phyloP scores from a whole-genome alignment of 176 grass and related monocot genomes.

The maize (Zea mays) region DNA sequence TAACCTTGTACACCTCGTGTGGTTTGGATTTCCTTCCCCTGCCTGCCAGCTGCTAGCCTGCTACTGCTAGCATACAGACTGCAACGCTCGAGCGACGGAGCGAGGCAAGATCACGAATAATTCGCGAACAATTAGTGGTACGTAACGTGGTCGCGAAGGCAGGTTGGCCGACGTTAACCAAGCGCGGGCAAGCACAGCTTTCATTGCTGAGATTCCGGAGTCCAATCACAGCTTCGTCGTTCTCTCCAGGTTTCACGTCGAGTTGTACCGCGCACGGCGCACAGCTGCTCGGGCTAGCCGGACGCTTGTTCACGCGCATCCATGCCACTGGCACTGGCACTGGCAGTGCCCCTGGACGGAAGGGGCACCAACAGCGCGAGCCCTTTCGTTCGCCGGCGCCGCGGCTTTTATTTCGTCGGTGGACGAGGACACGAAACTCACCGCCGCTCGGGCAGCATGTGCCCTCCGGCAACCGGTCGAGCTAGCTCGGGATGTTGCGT shows the following conservation, averaged over 20 bases:
- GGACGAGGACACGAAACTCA: background rate
- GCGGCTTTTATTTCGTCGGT: background rate
- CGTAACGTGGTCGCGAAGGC: background rate
- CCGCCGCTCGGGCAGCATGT: background rate
- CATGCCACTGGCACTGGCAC: too few relatives aligned
- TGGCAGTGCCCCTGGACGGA: background rate
- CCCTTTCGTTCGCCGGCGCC: background rate
- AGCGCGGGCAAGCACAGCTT: background rate
- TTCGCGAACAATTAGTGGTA: background rate
- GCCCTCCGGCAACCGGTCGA: background rate
- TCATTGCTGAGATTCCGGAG: constrained; percentile 3
- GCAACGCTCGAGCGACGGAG: background rate
- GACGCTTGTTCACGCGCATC: too few relatives aligned
- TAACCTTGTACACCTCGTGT: background rate
- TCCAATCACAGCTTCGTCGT: constrained; percentile 9
- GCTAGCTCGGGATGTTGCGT: too few relatives aligned
- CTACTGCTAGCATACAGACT: background rate
- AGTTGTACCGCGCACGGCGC: background rate
- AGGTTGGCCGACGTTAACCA: constrained; percentile 2
- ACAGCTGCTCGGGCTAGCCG: too few relatives aligned
- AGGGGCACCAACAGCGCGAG: background rate
- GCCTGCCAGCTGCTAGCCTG: too few relatives aligned
- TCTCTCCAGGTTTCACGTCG: background rate
- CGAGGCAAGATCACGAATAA: background rate
- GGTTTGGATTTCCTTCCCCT: background rate